A percentile compares a stretch with the other conserved stretches of the same genome.
Evolutionary conservation across 2,329 filamentous ascomycete genomes (phyloP).

Genomic region (Penicillium glabrum): DNA sequence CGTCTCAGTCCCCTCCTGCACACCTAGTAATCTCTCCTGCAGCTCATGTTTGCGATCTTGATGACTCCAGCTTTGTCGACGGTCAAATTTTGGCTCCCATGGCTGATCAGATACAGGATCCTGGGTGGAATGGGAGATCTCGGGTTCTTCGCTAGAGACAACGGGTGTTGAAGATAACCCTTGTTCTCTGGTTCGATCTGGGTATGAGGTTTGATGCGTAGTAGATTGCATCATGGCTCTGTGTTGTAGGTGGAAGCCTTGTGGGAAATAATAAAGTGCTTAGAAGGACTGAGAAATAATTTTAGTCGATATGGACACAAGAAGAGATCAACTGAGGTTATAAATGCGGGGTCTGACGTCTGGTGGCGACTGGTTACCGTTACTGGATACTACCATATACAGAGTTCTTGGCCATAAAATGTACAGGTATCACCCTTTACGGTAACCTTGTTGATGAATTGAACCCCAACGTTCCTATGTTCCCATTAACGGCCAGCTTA

Average conservation of each 20-base stretch:
- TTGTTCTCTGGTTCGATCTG: slow-evolving; percentile 9
- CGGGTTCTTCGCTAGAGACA: neutral
- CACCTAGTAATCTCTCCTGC: slow-evolving; percentile 40
- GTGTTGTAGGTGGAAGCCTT: neutral
- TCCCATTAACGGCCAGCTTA: neutral
- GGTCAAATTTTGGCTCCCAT: slow-evolving; percentile 32
- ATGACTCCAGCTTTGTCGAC: slow-evolving; percentile 37
- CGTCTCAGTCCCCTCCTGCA: slow-evolving; percentile 47
- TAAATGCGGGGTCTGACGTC: neutral
- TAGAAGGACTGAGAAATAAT: neutral
- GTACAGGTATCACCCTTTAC: too few relatives aligned
- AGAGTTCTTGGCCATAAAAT: neutral
- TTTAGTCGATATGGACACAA: neutral
- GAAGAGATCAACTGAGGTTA: neutral
- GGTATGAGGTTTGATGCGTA: neutral
- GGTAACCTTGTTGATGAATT: neutral
- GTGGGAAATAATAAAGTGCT: too few relatives aligned
- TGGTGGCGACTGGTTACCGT: neutral
- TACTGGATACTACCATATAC: neutral
- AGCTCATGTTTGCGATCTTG: slow-evolving; percentile 60
- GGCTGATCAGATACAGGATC: slow-evolving; percentile 11
- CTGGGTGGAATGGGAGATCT: neutral
- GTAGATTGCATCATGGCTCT: neutral
- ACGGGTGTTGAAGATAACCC: neutral
- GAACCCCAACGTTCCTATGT: neutral